Evolutionary conservation across 257 asterid genomes (phyloP), one percentile per base, ranked within the genome.

Genomic region (Henckelia pumila): DNA sequence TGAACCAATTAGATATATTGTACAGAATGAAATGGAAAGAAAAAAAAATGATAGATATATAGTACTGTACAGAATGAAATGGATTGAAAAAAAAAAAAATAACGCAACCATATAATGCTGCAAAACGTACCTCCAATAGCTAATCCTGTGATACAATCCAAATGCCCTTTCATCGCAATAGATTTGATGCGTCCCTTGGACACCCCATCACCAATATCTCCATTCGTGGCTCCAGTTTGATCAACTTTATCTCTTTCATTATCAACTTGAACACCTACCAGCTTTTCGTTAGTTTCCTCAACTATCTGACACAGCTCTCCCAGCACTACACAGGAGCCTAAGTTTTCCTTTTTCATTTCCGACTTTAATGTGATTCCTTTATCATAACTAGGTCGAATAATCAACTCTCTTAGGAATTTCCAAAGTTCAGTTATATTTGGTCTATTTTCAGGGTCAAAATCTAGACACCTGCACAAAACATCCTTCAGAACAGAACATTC

Each of bases 131-230:
- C 98, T 81, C 96, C 96, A 77, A 85, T 63, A 17, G 92, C 89
- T 78, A 93, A 82, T 21, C 87, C 84, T 22, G 97, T 79, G 78
- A 88, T 74, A 74, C 85, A 83, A 77, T 91, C 93, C 66, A 76
- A 77, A 86, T 93, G 97, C 70, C 86, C 95, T 75, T 81, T 88
- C 80, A 93, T 77, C 70, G 88, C 89, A 68, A 77, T 53, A 68
- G 86, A 88, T 81, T 84, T 79, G 59, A 90, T 64, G 60, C 61
- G 63, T 71, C 85, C 86, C 50, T 20, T 50, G 13, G 84, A 68
- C 53, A 88, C 73, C n/a, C 84, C 85, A 70, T 82, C 87, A 58
- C 78, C 64, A 49, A 82, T 74, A 77, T 83, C 88, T 61, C 75
- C 71, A 22, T 75, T 82, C 35, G 66, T 69, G 58, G n/a, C 59